phyloP scores from a whole-genome alignment of 257 asterid genomes.

The Ophiorrhiza pumila region DNA sequence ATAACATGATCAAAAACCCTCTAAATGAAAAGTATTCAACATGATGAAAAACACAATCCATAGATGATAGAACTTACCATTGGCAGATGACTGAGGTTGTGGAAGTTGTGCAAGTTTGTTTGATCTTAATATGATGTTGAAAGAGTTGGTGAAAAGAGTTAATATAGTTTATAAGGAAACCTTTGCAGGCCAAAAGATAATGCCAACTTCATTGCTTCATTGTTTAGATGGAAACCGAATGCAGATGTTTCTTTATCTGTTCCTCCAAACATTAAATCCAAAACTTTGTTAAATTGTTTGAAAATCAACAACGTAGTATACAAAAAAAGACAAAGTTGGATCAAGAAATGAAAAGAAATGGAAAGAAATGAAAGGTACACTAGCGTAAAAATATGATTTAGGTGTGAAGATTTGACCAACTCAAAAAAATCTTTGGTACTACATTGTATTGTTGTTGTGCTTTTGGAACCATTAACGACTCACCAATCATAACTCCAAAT shows the following conservation, averaged over 20 bases:
- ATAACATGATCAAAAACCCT: background rate
- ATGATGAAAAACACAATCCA: background rate
- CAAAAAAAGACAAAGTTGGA: background rate
- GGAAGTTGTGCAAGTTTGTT: background rate
- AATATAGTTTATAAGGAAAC: background rate
- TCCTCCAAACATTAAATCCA: constrained; percentile 3
- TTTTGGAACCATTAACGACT: background rate
- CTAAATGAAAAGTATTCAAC: background rate
- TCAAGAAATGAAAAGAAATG: background rate
- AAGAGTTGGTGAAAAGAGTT: background rate
- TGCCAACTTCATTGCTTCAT: background rate
- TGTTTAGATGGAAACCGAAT: background rate
- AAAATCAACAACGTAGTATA: background rate
- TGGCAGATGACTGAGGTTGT: background rate
- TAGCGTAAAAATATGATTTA: background rate
- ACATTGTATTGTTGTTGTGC: background rate
- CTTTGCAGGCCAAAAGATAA: background rate
- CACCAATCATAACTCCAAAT: background rate
- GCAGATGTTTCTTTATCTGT: constrained; percentile 5
- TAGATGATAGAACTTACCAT: background rate
- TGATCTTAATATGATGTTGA: background rate
- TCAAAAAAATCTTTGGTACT: background rate
- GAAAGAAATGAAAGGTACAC: background rate
- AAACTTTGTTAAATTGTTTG: background rate
- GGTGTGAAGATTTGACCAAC: background rate